Evolutionary conservation across 345 rosid species (phyloP).

Genomic region (Syzygium aqueum): DNA sequence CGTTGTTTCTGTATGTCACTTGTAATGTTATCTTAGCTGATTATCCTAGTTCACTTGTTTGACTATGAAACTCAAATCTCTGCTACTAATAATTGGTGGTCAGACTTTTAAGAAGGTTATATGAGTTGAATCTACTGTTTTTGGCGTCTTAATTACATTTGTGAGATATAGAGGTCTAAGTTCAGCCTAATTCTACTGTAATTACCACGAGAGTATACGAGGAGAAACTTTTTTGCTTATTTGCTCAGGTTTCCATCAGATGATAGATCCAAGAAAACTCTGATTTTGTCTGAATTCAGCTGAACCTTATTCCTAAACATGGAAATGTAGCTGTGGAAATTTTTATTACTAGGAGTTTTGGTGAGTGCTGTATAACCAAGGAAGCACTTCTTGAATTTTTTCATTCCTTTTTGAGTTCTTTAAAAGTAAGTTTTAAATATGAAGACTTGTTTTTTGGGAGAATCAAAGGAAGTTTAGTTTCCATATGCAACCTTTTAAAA

Average conservation of each 20-base stretch:
- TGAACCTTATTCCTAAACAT: not conserved
- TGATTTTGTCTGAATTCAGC: not conserved
- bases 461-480: not conserved
- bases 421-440: not conserved
- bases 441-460: not conserved
- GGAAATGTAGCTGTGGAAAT: not conserved
- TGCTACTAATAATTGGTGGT: not conserved
- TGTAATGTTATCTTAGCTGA: not conserved
- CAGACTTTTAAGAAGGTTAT: not conserved
- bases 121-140: not conserved
- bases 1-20: not conserved
- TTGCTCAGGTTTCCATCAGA: not conserved
- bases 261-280: not conserved
- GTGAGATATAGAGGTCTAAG: not conserved
- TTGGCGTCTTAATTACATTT: not conserved
- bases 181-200: not conserved
- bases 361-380: not conserved
- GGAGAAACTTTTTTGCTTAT: not conserved
- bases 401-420: not conserved
- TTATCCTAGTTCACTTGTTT: not conserved
- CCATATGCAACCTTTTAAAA: not conserved
- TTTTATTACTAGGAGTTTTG: not conserved
- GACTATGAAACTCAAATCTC: not conserved
- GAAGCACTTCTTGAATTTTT: not conserved
- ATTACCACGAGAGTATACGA: not conserved